A percentile compares a stretch with the other conserved stretches of the same genome.
These are phyloP conservation scores for Sarocladiaceae sp. DNA, from an alignment of 2,329 filamentous ascomycete genomes.

Conservation along the genomic window DNA sequence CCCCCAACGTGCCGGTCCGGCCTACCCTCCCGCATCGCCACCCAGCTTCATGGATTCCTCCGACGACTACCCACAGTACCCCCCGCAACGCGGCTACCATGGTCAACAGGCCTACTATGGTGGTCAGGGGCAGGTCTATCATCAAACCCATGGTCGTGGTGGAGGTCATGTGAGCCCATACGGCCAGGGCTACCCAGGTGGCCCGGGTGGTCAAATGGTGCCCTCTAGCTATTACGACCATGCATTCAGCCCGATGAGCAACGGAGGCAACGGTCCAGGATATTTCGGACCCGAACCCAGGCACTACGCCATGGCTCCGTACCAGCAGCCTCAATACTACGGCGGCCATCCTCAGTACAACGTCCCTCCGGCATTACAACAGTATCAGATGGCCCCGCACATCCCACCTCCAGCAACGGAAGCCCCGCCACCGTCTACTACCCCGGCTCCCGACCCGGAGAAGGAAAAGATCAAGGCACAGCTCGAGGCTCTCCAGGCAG, in stretches of 20 bases:
- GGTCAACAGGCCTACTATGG: constrained; percentile 25
- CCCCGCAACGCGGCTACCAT: constrained; percentile 1
- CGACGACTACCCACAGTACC: constrained; percentile 3
- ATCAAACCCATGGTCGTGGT: constrained; percentile 2
- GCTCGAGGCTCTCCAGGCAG: constrained; percentile 45
- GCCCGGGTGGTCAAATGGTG: constrained; percentile 10
- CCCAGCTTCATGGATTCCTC: constrained; percentile 8
- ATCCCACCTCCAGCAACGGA: constrained; percentile 38
- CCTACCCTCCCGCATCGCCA: constrained; percentile 13
- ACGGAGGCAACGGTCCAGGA: constrained; percentile 10
- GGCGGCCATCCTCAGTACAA: constrained; percentile 20
- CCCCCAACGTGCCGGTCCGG: constrained; percentile 12
- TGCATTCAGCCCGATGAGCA: constrained; percentile 5
- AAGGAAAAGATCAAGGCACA: constrained; percentile 59
- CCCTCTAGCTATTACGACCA: constrained; percentile 9
- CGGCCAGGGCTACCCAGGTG: not conserved
- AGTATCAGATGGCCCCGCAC: constrained; percentile 35
- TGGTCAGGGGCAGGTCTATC: constrained; percentile 18
- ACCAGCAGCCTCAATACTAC: constrained; percentile 10
- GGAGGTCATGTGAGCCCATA: not conserved
- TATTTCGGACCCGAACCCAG: constrained; percentile 6
- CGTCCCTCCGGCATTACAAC: constrained; percentile 30
- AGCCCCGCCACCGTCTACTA: constrained; percentile 30
- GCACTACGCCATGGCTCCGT: constrained; percentile 13
- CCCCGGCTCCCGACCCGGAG: constrained; percentile 48